Evolutionary conservation across 2,329 filamentous ascomycete species (phyloP).

Genomic region (Colletotrichum noveboracense): DNA sequence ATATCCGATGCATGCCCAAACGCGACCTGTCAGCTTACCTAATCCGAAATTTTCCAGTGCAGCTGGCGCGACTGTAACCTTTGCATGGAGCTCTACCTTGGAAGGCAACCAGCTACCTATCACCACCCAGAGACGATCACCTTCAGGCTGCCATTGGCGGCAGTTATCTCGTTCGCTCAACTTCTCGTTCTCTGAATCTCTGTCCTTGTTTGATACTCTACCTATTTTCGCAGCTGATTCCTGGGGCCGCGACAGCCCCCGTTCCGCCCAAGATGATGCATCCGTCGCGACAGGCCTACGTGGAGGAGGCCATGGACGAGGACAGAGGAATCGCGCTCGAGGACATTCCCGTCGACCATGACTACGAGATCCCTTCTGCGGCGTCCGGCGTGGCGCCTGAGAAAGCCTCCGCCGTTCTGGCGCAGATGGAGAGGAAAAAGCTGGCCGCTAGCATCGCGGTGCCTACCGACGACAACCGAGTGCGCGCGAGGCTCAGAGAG

Average conservation of each 20-base stretch:
- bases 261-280: conserved; percentile 67
- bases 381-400: conserved; percentile 74
- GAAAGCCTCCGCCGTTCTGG: conserved; percentile 83
- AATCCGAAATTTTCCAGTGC: conserved; percentile 26
- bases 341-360: conserved; percentile 70
- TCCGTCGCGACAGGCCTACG: conserved; percentile 89
- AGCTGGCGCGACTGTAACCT: background rate
- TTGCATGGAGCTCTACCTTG: background rate
- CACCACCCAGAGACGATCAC: background rate
- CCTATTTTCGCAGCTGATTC: background rate
- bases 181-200: background rate
- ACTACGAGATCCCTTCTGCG: conserved; percentile 79
- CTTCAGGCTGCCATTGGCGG: background rate
- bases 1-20: background rate
- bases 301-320: conserved; percentile 72
- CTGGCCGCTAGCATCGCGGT: conserved; percentile 88
- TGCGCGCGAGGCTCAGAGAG: conserved; percentile 80
- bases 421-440: conserved; percentile 90
- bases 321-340: conserved; percentile 51
- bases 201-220: background rate
- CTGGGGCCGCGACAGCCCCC: background rate
- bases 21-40: background rate
- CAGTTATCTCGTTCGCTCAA: background rate
- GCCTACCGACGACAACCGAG: conserved; percentile 89
- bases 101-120: background rate